Evolutionary conservation across 345 rosid species (phyloP).

Genomic region (Schrenkiella parvula): DNA sequence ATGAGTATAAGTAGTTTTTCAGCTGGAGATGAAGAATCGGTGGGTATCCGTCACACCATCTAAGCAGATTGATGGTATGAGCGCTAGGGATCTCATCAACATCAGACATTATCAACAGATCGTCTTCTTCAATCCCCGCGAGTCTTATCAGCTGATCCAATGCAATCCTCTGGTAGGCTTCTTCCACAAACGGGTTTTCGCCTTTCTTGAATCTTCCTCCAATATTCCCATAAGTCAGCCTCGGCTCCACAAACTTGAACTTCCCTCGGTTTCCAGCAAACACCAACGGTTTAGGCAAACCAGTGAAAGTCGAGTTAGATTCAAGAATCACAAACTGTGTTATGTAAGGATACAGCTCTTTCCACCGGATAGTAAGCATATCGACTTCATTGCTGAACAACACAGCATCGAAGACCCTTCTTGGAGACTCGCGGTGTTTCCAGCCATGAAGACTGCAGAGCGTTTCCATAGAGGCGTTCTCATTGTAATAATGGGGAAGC

Average conservation of each 20-base stretch:
- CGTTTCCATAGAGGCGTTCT: slow-evolving; percentile 64
- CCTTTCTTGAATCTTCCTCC: slow-evolving; percentile 83
- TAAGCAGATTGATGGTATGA: slow-evolving; percentile 75
- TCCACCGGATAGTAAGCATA: slow-evolving; percentile 82
- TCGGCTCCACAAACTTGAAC: slow-evolving; percentile 65
- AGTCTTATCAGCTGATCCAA: slow-evolving; percentile 76
- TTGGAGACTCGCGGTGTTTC: slow-evolving; percentile 75
- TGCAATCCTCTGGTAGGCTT: slow-evolving; percentile 87
- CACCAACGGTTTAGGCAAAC: slow-evolving; percentile 58
- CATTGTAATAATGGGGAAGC: slow-evolving; percentile 78
- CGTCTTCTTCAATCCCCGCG: slow-evolving; percentile 88
- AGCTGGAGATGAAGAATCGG: slow-evolving; percentile 84
- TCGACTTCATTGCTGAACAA: slow-evolving; percentile 81
- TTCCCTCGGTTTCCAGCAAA: slow-evolving; percentile 51
- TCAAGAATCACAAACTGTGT: slow-evolving; percentile 86
- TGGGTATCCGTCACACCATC: slow-evolving; percentile 90
- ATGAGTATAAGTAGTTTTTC: slow-evolving; percentile 79
- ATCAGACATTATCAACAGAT: slow-evolving; percentile 93
- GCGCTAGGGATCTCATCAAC: slow-evolving; percentile 96
- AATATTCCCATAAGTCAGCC: slow-evolving; percentile 74
- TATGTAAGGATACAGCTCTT: slow-evolving; percentile 73
- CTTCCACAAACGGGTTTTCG: slow-evolving; percentile 90
- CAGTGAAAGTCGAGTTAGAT: slow-evolving; percentile 86
- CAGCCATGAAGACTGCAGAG: slow-evolving; percentile 86
- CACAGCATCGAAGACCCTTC: slow-evolving; percentile 84